phyloP scores from a whole-genome alignment of 371 early-diverging fungal genomes.

The Phascolomyces articulosus region DNA sequence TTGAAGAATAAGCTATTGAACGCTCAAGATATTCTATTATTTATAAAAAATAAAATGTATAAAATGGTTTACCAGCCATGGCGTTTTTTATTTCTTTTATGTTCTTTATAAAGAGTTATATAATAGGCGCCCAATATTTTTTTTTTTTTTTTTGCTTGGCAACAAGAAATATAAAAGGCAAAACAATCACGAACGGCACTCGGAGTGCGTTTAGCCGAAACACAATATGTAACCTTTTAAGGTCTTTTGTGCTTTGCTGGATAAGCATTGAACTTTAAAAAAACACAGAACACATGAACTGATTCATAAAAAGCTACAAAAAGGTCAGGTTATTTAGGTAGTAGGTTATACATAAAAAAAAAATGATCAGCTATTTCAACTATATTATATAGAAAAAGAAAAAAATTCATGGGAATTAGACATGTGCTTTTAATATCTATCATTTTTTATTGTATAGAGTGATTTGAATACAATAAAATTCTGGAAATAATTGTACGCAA shows the following conservation, averaged over 20 bases:
- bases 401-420: too few relatives aligned
- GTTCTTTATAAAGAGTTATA: neutral
- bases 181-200: neutral
- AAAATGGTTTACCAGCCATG: neutral
- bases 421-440: too few relatives aligned
- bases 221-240: neutral
- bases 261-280: neutral
- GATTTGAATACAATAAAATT: too few relatives aligned
- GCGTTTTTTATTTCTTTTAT: neutral
- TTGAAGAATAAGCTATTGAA: too few relatives aligned
- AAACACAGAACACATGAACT: neutral
- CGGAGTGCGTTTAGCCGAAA: neutral
- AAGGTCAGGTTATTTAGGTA: too few relatives aligned
- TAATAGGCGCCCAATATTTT: neutral
- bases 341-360: too few relatives aligned
- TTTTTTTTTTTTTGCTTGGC: neutral
- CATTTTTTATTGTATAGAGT: too few relatives aligned
- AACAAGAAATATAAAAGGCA: neutral
- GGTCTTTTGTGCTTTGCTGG: neutral
- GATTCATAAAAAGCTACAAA: too few relatives aligned
- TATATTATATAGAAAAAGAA: too few relatives aligned
- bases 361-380: too few relatives aligned
- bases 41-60: neutral
- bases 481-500: too few relatives aligned
- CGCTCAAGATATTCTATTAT: too few relatives aligned